These are phyloP conservation scores for Ophioceras dolichostomum DNA, from an alignment of 2,329 filamentous ascomycete genomes.

Conservation along the genomic window DNA sequence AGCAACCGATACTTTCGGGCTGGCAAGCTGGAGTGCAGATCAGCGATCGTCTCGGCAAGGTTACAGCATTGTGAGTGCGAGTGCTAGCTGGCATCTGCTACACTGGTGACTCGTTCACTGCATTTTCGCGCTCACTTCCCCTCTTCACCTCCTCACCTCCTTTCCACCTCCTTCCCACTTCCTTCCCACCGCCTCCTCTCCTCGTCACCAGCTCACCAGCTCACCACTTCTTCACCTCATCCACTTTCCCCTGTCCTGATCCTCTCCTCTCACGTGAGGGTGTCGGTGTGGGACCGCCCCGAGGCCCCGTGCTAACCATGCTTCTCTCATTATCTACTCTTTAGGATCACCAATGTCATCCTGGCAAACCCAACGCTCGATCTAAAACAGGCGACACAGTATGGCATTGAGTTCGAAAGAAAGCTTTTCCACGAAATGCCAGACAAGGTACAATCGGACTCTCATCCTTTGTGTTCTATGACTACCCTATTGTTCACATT, in stretches of 20 bases:
- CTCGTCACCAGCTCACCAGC: too few relatives aligned
- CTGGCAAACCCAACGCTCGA: slow-evolving; percentile 30
- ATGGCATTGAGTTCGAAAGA: slow-evolving; percentile 34
- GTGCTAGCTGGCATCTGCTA: too few relatives aligned
- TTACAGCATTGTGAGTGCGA: slow-evolving; percentile 26
- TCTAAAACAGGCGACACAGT: slow-evolving; percentile 24
- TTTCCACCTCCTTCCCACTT: too few relatives aligned
- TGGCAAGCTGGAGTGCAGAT: slow-evolving; percentile 27
- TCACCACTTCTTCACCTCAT: too few relatives aligned
- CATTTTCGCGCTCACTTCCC: too few relatives aligned
- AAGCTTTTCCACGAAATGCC: slow-evolving; percentile 30
- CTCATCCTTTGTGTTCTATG: too few relatives aligned
- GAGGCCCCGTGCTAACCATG: not conserved
- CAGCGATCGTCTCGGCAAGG: slow-evolving; percentile 28
- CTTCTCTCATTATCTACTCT: too few relatives aligned
- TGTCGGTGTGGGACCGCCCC: too few relatives aligned
- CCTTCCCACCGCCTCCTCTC: too few relatives aligned
- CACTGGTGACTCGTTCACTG: too few relatives aligned
- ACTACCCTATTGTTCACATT: too few relatives aligned
- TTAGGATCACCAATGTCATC: slow-evolving; percentile 38
- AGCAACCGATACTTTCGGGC: slow-evolving; percentile 17
- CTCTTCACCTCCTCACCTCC: too few relatives aligned
- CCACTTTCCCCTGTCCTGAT: not conserved
- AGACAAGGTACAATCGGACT: slow-evolving; percentile 32
- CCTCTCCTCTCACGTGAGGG: not conserved